Conservation (phyloP, 2,329 filamentous ascomycete species). For the Penicillium sp. region DNA sequence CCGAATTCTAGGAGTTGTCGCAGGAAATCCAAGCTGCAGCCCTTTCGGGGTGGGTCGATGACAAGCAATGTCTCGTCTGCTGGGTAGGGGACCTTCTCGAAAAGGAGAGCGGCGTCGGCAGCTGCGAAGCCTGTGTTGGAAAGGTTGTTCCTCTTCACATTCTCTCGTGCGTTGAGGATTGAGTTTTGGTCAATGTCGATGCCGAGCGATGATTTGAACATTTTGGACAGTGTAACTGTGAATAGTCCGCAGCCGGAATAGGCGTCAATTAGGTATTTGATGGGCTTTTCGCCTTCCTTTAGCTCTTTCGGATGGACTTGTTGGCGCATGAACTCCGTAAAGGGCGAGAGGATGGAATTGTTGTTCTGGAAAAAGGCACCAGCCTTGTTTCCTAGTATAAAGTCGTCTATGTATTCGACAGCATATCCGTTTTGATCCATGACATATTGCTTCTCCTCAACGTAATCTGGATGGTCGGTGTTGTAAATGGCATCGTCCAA, state of each 20-base stretch:
- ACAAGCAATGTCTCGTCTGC: slow-evolving; percentile 85
- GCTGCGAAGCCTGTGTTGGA: slow-evolving; percentile 78
- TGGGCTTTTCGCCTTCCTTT: slow-evolving; percentile 37
- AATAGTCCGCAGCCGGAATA: slow-evolving; percentile 98
- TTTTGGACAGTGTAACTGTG: slow-evolving; percentile 82
- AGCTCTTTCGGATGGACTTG: slow-evolving; percentile 60
- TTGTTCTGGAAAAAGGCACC: slow-evolving; percentile 99
- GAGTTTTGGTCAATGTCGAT: slow-evolving; percentile 82
- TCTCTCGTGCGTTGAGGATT: slow-evolving; percentile 73
- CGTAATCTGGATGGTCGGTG: slow-evolving; percentile 57
- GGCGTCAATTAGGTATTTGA: slow-evolving; percentile 91
- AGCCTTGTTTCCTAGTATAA: slow-evolving; percentile 84
- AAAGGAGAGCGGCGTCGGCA: slow-evolving; percentile 79
- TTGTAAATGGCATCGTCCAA: slow-evolving; percentile 48
- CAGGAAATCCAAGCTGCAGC: slow-evolving; percentile 82
- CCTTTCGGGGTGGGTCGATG: slow-evolving; percentile 93
- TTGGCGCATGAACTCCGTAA: slow-evolving; percentile 81
- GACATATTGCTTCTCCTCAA: slow-evolving; percentile 82
- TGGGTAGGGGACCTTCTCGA: slow-evolving; percentile 69
- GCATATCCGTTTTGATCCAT: slow-evolving; percentile 78
- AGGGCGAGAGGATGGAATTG: slow-evolving; percentile 87
- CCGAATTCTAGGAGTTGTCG: slow-evolving; percentile 73
- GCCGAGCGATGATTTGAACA: slow-evolving; percentile 76
- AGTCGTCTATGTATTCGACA: slow-evolving; percentile 83
- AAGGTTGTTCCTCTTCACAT: slow-evolving; percentile 74